Percentiles rank a stretch among this genome's conserved stretches.
Conservation (phyloP, 2,329 filamentous ascomycete species). For the Cylindrodendrum hubeiense region DNA sequence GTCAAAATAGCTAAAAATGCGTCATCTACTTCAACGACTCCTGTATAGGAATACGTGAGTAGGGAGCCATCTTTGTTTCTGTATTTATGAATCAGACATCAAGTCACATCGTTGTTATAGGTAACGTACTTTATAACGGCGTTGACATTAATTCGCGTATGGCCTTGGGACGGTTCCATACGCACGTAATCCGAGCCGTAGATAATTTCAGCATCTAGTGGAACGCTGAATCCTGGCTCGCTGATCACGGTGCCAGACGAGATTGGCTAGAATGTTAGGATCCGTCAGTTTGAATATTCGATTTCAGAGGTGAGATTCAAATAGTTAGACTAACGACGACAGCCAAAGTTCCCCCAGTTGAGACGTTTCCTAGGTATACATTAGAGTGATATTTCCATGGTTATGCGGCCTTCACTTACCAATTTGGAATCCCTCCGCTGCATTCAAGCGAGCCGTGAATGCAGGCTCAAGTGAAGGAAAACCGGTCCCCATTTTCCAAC, state of each 20-base stretch:
- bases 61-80: conserved; percentile 2
- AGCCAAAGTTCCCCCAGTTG: not conserved
- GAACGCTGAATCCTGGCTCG: not conserved
- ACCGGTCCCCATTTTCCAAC: not conserved
- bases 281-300: not conserved
- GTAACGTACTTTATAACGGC: conserved; percentile 3
- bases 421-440: not conserved
- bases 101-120: not conserved
- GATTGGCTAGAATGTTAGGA: not conserved
- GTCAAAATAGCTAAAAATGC: conserved; percentile 6
- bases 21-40: conserved; percentile 7
- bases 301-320: not conserved
- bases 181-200: conserved; percentile 10
- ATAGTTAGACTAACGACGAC: not conserved
- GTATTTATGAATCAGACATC: not conserved
- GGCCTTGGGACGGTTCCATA: not conserved
- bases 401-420: not conserved
- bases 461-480: conserved; percentile 4
- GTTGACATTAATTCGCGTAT: conserved; percentile 12
- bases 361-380: not conserved
- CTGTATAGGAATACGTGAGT: conserved; percentile 10
- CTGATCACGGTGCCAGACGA: conserved; percentile 2
- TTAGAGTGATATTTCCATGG: not conserved
- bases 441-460: conserved; percentile 1
- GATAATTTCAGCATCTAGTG: conserved; percentile 13